Conservation (phyloP, 208 protist species). For the Trypanosoma caninum region DNA sequence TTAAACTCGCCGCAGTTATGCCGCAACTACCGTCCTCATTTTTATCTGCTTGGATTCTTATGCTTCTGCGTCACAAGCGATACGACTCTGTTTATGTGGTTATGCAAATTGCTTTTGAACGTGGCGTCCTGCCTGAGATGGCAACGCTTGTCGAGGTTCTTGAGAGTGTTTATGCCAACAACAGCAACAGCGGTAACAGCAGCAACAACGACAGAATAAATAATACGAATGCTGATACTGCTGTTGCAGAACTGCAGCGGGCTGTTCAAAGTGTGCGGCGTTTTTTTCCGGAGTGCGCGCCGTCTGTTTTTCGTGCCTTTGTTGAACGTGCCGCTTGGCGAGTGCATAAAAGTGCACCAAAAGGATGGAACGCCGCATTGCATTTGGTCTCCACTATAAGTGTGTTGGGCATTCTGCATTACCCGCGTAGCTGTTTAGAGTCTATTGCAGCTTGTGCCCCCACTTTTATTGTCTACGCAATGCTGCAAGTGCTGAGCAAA, state of each 20-base stretch:
- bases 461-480: conserved; percentile 3
- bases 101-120: conserved; percentile 13
- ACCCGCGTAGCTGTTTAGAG: conserved; percentile 23
- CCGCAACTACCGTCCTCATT: conserved; percentile 21
- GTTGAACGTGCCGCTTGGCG: conserved; percentile 35
- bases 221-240: too few species aligned
- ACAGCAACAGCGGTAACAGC: too few species aligned
- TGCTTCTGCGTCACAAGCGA: conserved; percentile 17
- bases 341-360: not conserved
- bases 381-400: conserved; percentile 26
- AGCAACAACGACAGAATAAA: too few species aligned
- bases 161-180: conserved; percentile 22
- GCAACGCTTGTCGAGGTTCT: conserved; percentile 46
- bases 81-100: conserved; percentile 11
- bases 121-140: conserved; percentile 50
- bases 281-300: conserved; percentile 28
- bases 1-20: not conserved
- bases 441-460: conserved; percentile 11
- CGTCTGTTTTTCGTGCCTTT: conserved; percentile 57
- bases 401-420: conserved; percentile 33
- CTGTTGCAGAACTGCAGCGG: conserved; percentile 12
- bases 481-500: conserved; percentile 15
- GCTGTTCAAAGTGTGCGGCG: conserved; percentile 24
- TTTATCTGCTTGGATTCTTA: conserved; percentile 19
- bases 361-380: conserved; percentile 21